Conservation (phyloP, 2,329 filamentous ascomycete species). For the Cladobotryum mycophilum region DNA sequence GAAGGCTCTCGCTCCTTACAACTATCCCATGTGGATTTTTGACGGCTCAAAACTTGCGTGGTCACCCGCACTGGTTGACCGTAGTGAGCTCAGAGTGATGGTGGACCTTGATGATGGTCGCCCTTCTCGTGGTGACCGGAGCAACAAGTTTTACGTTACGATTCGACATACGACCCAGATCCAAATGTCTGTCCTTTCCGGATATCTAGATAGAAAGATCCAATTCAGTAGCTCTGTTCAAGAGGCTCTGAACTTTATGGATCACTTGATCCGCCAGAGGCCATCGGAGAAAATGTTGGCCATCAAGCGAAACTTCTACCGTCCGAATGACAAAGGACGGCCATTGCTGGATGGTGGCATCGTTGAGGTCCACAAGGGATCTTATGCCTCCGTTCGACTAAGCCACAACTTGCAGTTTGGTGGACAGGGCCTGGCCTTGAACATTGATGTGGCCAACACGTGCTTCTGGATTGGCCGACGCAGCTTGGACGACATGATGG, state of each 20-base stretch:
- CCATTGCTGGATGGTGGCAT: slow-evolving; percentile 51
- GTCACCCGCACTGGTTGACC: slow-evolving; percentile 41
- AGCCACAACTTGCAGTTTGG: slow-evolving; percentile 47
- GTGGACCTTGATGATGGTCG: slow-evolving; percentile 70
- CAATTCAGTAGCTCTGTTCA: slow-evolving; percentile 62
- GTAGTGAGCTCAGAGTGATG: slow-evolving; percentile 46
- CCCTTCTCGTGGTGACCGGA: slow-evolving; percentile 26
- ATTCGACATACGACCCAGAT: slow-evolving; percentile 63
- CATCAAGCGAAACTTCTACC: slow-evolving; percentile 82
- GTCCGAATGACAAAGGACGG: slow-evolving; percentile 39
- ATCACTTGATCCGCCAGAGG: slow-evolving; percentile 79
- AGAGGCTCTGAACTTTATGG: slow-evolving; percentile 82
- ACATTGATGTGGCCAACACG: slow-evolving; percentile 86
- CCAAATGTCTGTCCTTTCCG: slow-evolving; percentile 57
- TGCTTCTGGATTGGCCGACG: slow-evolving; percentile 65
- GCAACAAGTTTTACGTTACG: slow-evolving; percentile 52
- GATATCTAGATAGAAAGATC: slow-evolving; percentile 57
- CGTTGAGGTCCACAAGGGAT: slow-evolving; percentile 78
- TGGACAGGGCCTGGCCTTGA: slow-evolving; percentile 65
- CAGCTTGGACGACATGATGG: slow-evolving; percentile 31
- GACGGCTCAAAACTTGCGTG: slow-evolving; percentile 85
- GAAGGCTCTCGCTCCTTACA: slow-evolving; percentile 42
- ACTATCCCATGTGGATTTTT: slow-evolving; percentile 55
- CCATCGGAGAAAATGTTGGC: slow-evolving; percentile 61
- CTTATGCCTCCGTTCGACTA: slow-evolving; percentile 78